Evolutionary conservation across 768 basidiomycete genomes (phyloP).

Genomic region (Wakefieldia striispora): DNA sequence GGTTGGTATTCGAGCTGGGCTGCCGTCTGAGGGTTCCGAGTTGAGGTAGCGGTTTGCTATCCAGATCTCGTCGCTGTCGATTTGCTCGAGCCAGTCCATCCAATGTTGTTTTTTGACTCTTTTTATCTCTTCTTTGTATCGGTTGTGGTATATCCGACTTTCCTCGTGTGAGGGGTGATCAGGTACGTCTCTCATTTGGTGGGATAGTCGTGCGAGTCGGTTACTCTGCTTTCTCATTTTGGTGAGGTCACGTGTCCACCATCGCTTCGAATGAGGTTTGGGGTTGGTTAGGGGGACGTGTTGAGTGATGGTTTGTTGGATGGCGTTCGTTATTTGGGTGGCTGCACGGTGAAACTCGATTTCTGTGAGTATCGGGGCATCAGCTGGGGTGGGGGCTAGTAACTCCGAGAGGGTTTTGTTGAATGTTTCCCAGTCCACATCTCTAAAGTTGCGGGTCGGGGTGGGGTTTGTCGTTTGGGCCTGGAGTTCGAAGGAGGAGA

Average conservation of each 20-base stretch:
- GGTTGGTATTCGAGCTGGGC: no score
- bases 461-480: accelerated
- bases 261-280: conserved; percentile 27
- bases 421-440: conserved; percentile 9
- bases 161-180: no score
- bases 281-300: conserved; percentile 18
- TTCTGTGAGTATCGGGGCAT: not conserved
- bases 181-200: no score
- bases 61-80: not conserved
- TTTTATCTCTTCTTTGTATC: conserved; percentile 5
- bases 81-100: not conserved
- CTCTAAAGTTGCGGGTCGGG: conserved; percentile 1
- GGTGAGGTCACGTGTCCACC: conserved; percentile 34
- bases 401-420: not conserved
- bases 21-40: not conserved
- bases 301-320: conserved; percentile 16
- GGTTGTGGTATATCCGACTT: not conserved
- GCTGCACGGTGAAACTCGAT: conserved; percentile 9
- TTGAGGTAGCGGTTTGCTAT: not conserved
- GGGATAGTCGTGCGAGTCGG: no score
- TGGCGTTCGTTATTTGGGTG: conserved; percentile 4
- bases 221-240: not conserved
- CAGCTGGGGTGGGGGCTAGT: not conserved
- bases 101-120: not conserved
- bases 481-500: not conserved